Percentiles rank a stretch among this genome's conserved stretches.
Evolutionary conservation across 2,329 filamentous ascomycete species (phyloP).

Genomic region (Arthrobotrys iridis): DNA sequence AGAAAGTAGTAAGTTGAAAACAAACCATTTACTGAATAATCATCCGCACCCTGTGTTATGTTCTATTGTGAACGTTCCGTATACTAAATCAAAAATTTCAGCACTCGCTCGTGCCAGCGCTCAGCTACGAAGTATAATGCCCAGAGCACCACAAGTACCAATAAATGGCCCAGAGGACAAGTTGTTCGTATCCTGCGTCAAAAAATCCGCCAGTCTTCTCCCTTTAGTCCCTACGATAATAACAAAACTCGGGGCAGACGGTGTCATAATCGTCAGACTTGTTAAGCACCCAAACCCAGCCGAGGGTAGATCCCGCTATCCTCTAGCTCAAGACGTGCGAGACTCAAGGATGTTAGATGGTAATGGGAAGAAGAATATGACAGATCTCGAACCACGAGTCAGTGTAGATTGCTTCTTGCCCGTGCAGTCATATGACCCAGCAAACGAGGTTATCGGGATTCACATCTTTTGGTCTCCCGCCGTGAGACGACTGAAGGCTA

Average conservation of each 20-base stretch:
- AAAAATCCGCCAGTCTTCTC: conserved; percentile 3
- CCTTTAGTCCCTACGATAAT: conserved; percentile 20
- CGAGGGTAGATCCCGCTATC: background rate
- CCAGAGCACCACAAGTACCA: too few species aligned
- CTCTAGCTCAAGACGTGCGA: background rate
- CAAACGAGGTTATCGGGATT: conserved; percentile 1
- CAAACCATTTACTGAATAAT: too few species aligned
- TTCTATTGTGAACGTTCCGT: too few species aligned
- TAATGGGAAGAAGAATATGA: background rate
- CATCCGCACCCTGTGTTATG: too few species aligned
- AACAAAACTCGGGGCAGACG: conserved; percentile 27
- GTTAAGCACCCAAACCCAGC: conserved; percentile 13
- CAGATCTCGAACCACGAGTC: background rate
- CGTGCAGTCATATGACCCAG: background rate
- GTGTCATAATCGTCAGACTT: conserved; percentile 24
- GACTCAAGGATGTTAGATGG: too few species aligned
- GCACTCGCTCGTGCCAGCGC: too few species aligned
- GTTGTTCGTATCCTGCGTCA: background rate
- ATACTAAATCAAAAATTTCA: too few species aligned
- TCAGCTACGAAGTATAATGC: too few species aligned
- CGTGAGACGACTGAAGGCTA: background rate
- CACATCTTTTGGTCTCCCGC: conserved; percentile 22
- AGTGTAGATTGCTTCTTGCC: background rate
- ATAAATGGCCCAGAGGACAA: too few species aligned
- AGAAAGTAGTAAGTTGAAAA: too few species aligned